Evolutionary conservation across 768 basidiomycete genomes (phyloP).

Genomic region (Podaxis sp.): DNA sequence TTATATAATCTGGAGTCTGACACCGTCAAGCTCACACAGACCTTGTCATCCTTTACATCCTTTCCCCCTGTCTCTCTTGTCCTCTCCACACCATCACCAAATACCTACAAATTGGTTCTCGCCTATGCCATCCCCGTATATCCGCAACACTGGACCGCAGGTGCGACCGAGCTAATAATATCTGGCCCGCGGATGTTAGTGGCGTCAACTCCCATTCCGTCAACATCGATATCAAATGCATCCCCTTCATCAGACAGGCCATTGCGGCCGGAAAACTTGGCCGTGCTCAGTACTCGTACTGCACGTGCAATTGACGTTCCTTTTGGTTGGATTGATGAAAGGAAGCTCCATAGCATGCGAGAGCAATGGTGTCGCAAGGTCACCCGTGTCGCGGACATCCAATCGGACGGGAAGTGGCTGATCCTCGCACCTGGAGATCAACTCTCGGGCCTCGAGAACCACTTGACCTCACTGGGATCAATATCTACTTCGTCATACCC

Average conservation of each 20-base stretch:
- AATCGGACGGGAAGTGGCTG: constrained; percentile 86
- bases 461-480: constrained; percentile 18
- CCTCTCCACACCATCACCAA: constrained; percentile 59
- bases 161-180: constrained; percentile 75
- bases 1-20: constrained; percentile 68
- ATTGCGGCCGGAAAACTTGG: constrained; percentile 29
- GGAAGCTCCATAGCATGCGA: constrained; percentile 59
- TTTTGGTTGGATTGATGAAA: constrained; percentile 68
- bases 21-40: constrained; percentile 56
- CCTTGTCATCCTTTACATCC: constrained; percentile 74
- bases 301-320: constrained; percentile 72
- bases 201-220: constrained; percentile 17
- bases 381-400: constrained; percentile 63
- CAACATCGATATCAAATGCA: constrained; percentile 18
- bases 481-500: constrained; percentile 20
- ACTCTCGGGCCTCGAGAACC: constrained; percentile 19
- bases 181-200: constrained; percentile 27
- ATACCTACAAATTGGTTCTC: constrained; percentile 70
- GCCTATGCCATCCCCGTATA: constrained; percentile 78
- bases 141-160: constrained; percentile 78
- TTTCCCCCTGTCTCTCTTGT: constrained; percentile 80
- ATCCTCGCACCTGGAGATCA: constrained; percentile 65
- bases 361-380: constrained; percentile 83
- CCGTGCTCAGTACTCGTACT: constrained; percentile 58
- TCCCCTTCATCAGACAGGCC: constrained; percentile 24